Base-by-base conservation (phyloP, 352 stramenopile species). In the Phytopythium delawarense region DNA sequence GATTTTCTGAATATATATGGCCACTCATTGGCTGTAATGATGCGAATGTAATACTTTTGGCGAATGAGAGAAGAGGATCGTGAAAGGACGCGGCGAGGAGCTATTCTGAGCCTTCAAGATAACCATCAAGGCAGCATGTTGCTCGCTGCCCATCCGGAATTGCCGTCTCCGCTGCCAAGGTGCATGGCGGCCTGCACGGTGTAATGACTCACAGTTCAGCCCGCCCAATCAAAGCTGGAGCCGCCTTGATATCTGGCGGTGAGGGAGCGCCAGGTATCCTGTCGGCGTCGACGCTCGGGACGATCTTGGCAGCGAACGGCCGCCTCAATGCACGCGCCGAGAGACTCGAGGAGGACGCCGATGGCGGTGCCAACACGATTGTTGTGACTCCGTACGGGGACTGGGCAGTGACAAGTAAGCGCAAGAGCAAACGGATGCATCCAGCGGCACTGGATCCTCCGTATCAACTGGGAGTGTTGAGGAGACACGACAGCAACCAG, bases 341-440 rank as follows among this genome's bases (percentile, higher is more conserved):
- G 21, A 30, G 37, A 23, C 6, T 49, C 9, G 55, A 50, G 25
- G 39, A 50, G 7, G 55, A 42, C 2, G 40, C 11, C 2, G 55
- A 61, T 3, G 40, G 20, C 25, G 16, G 7, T 28, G 40, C 39
- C 2, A 34, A 6, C 15, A 1, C 32, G 32, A 46, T n/a, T 2
- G 2, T 61, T 3, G 7, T 25, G 28, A 61, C 39, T 37, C 55
- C 55, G 39, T 61, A 61, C 11, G 55, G 55, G 8, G 55, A 61
- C 2, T 61, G 55, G 55, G 2, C 16, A 1, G 23, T 7, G 7
- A 13, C 39, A 7, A 28, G 2, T 23, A 52, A 51, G 16, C 35
- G 23, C 28, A 37, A 25, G 25, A 16, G 25, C 13, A 51, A 50
- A 16, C 37, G 40, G 28, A 23, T 25, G 28, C 55, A 42, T 21